Evolutionary conservation across 805 yeast genomes (phyloP), one percentile per base, ranked within the genome.

Genomic region (Millerozyma miso): DNA sequence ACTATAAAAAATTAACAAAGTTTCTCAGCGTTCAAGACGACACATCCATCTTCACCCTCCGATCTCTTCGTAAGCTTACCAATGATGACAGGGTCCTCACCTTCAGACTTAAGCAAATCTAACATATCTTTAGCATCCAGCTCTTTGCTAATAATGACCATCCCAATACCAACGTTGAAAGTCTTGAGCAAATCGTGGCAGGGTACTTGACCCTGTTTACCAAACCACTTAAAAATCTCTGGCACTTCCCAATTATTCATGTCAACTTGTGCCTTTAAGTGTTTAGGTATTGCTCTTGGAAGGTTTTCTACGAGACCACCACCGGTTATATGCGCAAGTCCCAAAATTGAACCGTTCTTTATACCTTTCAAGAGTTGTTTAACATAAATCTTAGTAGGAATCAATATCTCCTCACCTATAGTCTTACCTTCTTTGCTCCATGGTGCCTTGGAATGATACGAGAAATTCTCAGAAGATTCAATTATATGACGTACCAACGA

Each of bases 271-370:
- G 97, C 99, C 55, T 83, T 82, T 48, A 93, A 71, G 53, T 80
- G 65, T 44, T 78, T 67, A 45, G 99, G 99, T 48, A 93, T 73
- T 15, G 96, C 93, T 62, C 99, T 81, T 42, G 99, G 99, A 45
- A 91, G 81, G 65, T 93, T 93, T 66, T 93, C 99, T 20, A 93
- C 83, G 41, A 93, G 74, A 41, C 99, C 99, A 63, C 99, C 99
- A 48, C 99, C 99, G 18, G 99, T 93, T 58, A 93, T 93, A 59
- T 93, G 96, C 2, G 99, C 96, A 59, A 93, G 76, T 45, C 97
- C 99, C 43, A 89, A 73, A 38, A 91, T 60, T 44, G 85, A 67
- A 29, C 75, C 82, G 55, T 84, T 73, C 54, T 75, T 77, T 49
- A 90, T 76, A 1, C 87, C 80, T 38, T 85, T 85, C 48, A 93